Conservation (phyloP, 306 rosid species). For the Cucumis melo region DNA sequence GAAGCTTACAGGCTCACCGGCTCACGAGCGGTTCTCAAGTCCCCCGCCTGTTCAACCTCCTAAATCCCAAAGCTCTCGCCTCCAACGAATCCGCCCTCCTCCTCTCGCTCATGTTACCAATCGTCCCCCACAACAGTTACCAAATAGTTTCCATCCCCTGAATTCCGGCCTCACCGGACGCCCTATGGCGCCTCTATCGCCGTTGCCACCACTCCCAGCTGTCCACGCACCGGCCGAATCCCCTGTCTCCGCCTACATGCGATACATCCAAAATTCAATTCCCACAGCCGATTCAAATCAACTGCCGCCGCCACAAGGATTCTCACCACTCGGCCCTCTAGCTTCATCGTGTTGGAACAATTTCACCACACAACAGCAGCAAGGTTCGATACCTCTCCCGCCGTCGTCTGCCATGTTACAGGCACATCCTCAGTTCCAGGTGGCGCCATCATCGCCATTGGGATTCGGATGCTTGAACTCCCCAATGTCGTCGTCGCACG, state of each 20-base stretch:
- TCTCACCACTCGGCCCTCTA: conserved; percentile 44
- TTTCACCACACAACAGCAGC: conserved; percentile 20
- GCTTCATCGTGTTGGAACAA: conserved; percentile 54
- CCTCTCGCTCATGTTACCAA: conserved; percentile 22
- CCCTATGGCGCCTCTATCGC: conserved; percentile 55
- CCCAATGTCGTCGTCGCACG: conserved; percentile 41
- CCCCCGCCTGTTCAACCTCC: conserved; percentile 69
- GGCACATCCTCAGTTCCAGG: conserved; percentile 27
- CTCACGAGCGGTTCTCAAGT: conserved; percentile 59
- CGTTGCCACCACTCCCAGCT: conserved; percentile 77
- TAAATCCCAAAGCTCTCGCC: conserved; percentile 65
- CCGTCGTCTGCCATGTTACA: conserved; percentile 5
- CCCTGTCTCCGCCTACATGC: conserved; percentile 79
- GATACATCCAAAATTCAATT: conserved; percentile 44
- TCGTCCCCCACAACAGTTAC: conserved; percentile 7
- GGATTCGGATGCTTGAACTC: conserved; percentile 83
- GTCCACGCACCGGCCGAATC: conserved; percentile 90
- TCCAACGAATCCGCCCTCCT: conserved; percentile 91
- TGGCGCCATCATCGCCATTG: conserved; percentile 46
- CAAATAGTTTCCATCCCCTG: conserved; percentile 13
- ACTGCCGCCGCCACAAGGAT: conserved; percentile 48
- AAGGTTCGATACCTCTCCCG: conserved; percentile 4
- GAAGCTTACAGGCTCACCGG: conserved; percentile 93
- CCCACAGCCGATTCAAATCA: conserved; percentile 26
- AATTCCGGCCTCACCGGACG: conserved; percentile 35